phyloP scores from a whole-genome alignment of 805 yeast genomes.

The Hanseniaspora lachancei region DNA sequence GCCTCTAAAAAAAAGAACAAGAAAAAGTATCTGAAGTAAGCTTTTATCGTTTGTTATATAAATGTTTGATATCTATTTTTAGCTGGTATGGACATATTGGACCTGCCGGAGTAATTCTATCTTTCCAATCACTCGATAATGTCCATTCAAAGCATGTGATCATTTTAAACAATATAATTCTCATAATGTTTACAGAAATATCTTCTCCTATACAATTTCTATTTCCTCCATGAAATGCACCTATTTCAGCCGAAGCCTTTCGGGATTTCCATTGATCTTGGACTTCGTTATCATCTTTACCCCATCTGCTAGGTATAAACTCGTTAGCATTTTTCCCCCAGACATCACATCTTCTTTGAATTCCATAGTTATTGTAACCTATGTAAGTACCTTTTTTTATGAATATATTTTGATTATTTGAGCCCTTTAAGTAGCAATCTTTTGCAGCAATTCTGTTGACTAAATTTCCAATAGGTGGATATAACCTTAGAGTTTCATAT shows the following conservation, averaged over 20 bases:
- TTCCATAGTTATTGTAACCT: constrained; percentile 42
- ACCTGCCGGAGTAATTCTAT: constrained; percentile 43
- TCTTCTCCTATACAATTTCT: constrained; percentile 52
- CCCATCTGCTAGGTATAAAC: constrained; percentile 44
- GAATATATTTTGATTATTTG: constrained; percentile 21
- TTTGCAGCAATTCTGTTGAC: constrained; percentile 35
- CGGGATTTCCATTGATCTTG: constrained; percentile 30
- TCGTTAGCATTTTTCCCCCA: constrained; percentile 37
- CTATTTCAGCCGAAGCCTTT: constrained; percentile 34
- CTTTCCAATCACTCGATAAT: constrained; percentile 35
- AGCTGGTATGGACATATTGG: constrained; percentile 40
- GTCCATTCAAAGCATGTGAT: constrained; percentile 28
- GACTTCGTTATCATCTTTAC: constrained; percentile 29
- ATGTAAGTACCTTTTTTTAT: constrained; percentile 41
- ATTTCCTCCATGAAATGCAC: constrained; percentile 47
- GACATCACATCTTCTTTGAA: constrained; percentile 32
- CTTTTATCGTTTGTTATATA: neutral
- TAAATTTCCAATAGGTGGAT: constrained; percentile 46
- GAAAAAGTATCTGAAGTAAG: neutral
- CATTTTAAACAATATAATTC: constrained; percentile 30
- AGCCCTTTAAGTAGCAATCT: constrained; percentile 22
- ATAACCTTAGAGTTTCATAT: constrained; percentile 37
- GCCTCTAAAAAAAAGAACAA: constrained; percentile 32
- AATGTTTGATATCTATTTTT: constrained; percentile 16
- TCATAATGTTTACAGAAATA: constrained; percentile 37